These are phyloP conservation scores for Hyphodiscus hymeniophilus DNA, from an alignment of 495 filamentous ascomycete species.

Conservation along the genomic window DNA sequence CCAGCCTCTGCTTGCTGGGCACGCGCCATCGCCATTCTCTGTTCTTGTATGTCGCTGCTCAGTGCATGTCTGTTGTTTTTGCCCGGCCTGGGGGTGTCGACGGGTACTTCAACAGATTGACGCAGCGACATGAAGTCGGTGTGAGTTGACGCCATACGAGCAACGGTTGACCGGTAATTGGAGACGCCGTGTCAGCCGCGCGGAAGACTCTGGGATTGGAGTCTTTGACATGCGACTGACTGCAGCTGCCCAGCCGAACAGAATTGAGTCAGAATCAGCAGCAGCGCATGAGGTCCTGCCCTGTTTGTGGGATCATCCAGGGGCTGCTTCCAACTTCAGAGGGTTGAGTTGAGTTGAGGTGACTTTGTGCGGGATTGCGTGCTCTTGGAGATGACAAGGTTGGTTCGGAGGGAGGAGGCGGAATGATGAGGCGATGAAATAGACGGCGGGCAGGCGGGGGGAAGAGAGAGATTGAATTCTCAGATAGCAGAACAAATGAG, in stretches of 20 bases:
- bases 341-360: constrained; percentile 7
- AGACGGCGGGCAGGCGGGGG: too few species aligned
- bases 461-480: too few species aligned
- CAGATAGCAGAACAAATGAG: too few species aligned
- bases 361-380: constrained; percentile 2
- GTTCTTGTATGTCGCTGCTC: background rate
- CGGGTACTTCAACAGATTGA: constrained; percentile 16
- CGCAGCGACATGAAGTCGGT: constrained; percentile 10
- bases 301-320: background rate
- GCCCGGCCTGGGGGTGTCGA: background rate
- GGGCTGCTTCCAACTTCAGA: background rate
- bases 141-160: constrained; percentile 20
- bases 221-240: background rate
- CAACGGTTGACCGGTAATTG: background rate
- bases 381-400: background rate
- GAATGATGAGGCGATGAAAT: too few species aligned
- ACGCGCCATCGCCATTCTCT: background rate
- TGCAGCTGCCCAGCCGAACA: too few species aligned
- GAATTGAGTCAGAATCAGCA: too few species aligned
- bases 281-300: constrained; percentile 1
- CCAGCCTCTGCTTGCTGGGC: background rate
- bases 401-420: background rate
- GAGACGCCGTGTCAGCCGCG: constrained; percentile 3
- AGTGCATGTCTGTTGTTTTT: background rate
- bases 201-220: background rate